Evolutionary conservation across 1,284 basidiomycete genomes (phyloP).

Genomic region (Albatrellus sp.): DNA sequence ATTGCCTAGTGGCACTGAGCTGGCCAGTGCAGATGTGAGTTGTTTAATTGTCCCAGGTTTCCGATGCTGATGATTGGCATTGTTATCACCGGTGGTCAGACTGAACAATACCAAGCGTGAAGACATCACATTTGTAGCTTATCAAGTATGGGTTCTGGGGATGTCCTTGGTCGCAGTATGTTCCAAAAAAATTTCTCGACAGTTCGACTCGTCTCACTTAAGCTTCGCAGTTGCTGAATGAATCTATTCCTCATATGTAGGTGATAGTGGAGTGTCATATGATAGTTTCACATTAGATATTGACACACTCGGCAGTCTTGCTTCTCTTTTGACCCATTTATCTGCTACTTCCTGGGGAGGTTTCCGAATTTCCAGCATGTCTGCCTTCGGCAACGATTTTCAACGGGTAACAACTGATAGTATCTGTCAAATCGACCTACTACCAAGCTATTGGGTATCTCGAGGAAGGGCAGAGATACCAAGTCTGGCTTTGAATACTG

Average conservation of each 20-base stretch:
- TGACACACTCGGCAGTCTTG: conserved; percentile 24
- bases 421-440: conserved; percentile 44
- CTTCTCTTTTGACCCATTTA: conserved; percentile 59
- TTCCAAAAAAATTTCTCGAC: neutral
- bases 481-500: conserved; percentile 50
- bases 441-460: conserved; percentile 46
- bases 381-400: conserved; percentile 44
- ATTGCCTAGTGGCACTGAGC: conserved; percentile 47
- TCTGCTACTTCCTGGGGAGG: conserved; percentile 60
- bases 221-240: conserved; percentile 41
- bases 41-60: neutral
- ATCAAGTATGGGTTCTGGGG: conserved; percentile 70
- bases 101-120: conserved; percentile 63
- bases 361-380: conserved; percentile 50
- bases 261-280: conserved; percentile 9
- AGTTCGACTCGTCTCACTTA: neutral
- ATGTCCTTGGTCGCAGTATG: conserved; percentile 62
- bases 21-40: conserved; percentile 55
- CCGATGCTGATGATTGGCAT: neutral
- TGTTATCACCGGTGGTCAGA: conserved; percentile 21
- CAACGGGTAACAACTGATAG: conserved; percentile 45
- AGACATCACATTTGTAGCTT: conserved; percentile 63
- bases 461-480: conserved; percentile 47
- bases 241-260: conserved; percentile 68
- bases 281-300: neutral